Conservation (phyloP, 805 yeast species). For the Cyberlindnera lachancei region DNA sequence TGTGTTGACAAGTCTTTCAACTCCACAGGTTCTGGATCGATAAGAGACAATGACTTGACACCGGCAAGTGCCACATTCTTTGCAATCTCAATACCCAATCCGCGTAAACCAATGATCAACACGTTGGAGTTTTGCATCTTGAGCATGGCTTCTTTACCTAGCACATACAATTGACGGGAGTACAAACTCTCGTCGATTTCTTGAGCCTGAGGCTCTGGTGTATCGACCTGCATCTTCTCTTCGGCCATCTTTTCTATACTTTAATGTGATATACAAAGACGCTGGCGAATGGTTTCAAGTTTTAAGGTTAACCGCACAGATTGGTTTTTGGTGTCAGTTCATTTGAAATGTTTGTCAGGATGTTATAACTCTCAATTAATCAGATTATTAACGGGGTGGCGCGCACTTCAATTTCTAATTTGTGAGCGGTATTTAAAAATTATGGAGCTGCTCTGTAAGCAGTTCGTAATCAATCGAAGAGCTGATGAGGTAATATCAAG, state of each 20-base stretch:
- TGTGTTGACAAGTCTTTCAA: slow-evolving; percentile 80
- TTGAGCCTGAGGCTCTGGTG: slow-evolving; percentile 28
- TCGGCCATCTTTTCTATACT: slow-evolving; percentile 19
- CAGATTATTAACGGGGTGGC: too few species aligned
- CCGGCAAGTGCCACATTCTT: slow-evolving; percentile 97
- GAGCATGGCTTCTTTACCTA: slow-evolving; percentile 97
- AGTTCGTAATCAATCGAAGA: too few species aligned
- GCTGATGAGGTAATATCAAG: too few species aligned
- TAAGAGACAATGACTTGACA: slow-evolving; percentile 80
- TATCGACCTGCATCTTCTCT: slow-evolving; percentile 37
- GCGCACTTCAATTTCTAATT: too few species aligned
- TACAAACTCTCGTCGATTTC: slow-evolving; percentile 89
- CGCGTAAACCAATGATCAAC: slow-evolving; percentile 83
- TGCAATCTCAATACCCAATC: slow-evolving; percentile 93
- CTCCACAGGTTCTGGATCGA: slow-evolving; percentile 68
- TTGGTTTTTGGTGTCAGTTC: too few species aligned
- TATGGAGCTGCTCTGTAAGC: too few species aligned
- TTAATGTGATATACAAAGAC: background rate
- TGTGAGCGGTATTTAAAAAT: too few species aligned
- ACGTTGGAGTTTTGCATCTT: slow-evolving; percentile 93
- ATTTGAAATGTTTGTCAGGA: too few species aligned
- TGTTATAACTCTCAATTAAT: too few species aligned
- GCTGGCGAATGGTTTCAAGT: too few species aligned
- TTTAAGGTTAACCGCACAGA: too few species aligned
- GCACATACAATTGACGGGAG: slow-evolving; percentile 92